Percentiles rank a stretch among this genome's conserved stretches.
Conservation (phyloP, 2,329 filamentous ascomycete genomes). For the Juglanconis juglandina region DNA sequence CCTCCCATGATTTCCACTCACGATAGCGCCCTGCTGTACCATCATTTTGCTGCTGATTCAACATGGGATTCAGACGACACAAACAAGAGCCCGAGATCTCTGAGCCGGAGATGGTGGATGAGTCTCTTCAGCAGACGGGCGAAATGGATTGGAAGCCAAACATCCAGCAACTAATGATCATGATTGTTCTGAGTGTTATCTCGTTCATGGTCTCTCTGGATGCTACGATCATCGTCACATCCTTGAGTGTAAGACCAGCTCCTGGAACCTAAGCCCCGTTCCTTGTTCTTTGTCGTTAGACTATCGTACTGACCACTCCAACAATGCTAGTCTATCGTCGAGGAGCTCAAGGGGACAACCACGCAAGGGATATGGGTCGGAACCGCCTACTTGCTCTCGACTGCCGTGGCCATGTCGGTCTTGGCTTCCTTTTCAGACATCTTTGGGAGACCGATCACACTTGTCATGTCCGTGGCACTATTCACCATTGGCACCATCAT, state of each 20-base stretch:
- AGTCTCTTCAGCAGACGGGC: conserved; percentile 15
- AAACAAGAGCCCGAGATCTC: conserved; percentile 5
- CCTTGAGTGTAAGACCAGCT: conserved; percentile 17
- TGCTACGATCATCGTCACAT: conserved; percentile 21
- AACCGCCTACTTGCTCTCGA: conserved; percentile 26
- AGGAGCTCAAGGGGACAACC: conserved; percentile 24
- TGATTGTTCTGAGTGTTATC: conserved; percentile 20
- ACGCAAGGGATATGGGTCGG: conserved; percentile 29
- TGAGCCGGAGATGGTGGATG: conserved; percentile 15
- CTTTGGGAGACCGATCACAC: conserved; percentile 31
- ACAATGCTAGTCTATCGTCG: conserved; percentile 22
- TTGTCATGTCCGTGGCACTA: conserved; percentile 32
- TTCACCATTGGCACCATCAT: conserved; percentile 42
- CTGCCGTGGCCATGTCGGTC: conserved; percentile 27
- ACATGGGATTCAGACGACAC: conserved; percentile 16
- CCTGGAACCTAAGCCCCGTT: neutral
- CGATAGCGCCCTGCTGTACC: conserved; percentile 15
- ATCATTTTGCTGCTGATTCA: conserved; percentile 15
- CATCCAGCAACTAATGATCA: conserved; percentile 21
- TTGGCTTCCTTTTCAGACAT: conserved; percentile 33
- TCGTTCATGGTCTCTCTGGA: conserved; percentile 23
- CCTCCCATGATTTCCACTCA: conserved; percentile 16
- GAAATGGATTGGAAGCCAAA: conserved; percentile 19
- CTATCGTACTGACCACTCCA: neutral
- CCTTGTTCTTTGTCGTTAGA: neutral